Base-by-base conservation (phyloP, 441 rosid genomes). In the Gossypium trilobum region DNA sequence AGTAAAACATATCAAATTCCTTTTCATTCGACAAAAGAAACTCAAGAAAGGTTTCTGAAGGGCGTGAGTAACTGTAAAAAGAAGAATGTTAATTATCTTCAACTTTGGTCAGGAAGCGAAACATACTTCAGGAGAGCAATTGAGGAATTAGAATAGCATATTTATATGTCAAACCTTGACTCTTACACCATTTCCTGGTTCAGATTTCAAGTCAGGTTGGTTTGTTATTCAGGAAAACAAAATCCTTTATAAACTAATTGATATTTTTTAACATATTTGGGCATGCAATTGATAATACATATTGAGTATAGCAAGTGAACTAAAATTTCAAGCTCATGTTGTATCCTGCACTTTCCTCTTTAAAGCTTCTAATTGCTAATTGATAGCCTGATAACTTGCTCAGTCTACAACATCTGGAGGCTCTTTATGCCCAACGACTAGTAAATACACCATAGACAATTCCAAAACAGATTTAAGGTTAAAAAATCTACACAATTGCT, bases 21-120 rank as follows among this genome's bases (percentile, higher is more conserved):
- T 42, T 48, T 66, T 66, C n/a, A 7, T n/a, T n/a, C 23, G 57
- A n/a, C 22, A 44, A 57, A 65, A 65, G 56, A 65, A 46, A 46
- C 20, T 20, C 16, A 22, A 65, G 13, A 10, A 22, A 22, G 19
- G 16, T 66, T 63, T 20, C 25, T 7, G 31, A 42, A 42, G 54
- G 46, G 54, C 23, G 5, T 1, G 31, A 8, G 48, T 23, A 33
- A 66, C 70, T 7, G 3, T 66, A 23, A 23, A 66, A 19, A 46
- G 55, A 46, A 46, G 22, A 23, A 46, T n/a, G 31, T 22, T 46
- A 3, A 46, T 25, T 13, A 42, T 63, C 55, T 13, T 65, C 70
- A 65, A 46, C 70, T 44, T 23, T 46, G 39, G 22, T 5, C 22
- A n/a, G 70, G 17, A 66, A 66, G 70, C 13, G 0, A 66, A 65